Base-by-base conservation (phyloP, 140 eudicot species). In the Eryngium alpinum region DNA sequence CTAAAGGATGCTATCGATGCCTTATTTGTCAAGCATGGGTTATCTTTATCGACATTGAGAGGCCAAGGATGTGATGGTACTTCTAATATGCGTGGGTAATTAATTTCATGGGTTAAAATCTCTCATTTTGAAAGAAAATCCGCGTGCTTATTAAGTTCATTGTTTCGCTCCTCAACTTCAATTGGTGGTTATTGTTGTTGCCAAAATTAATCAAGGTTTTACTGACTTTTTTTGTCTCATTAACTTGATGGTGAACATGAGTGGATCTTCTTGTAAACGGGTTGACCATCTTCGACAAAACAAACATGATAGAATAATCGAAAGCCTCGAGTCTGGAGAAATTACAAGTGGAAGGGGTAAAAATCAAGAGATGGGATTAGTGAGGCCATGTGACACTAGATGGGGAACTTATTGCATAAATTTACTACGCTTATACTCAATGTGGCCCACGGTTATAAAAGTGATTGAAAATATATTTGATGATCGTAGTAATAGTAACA, bases 61-160 rank as follows among this genome's bases (percentile, higher is more conserved):
- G n/a, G n/a, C n/a, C n/a, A n/a, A n/a, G n/a, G n/a, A n/a, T n/a
- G n/a, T n/a, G n/a, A n/a, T n/a, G n/a, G n/a, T n/a, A n/a, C n/a
- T n/a, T n/a, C n/a, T n/a, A 67, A 67, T 67, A 67, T 25, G 28
- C 73, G 18, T 15, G 34, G 73, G 34, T 17, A 67, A 67, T 67
- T n/a, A n/a, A n/a, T n/a, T n/a, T 67, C 32, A 67, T n/a, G 73
- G 73, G 18, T 16, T 67, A 25, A 67, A 67, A n/a, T 29, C 73
- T 67, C 73, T 67, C 7, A 67, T 67, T 67, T 67, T 67, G 34
- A 67, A 67, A 29, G 73, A 67, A 7, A 29, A 67, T 67, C 73
- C 73, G 6, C 25, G 2, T 67, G 73, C 73, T 67, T 67, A 17
- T 67, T n/a, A n/a, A 15, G 73, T 67, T 67, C 28, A 67, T 10